Evolutionary conservation across 2,329 filamentous ascomycete genomes (phyloP), one percentile per base, ranked within the genome.

Genomic region (Beauveria australis): DNA sequence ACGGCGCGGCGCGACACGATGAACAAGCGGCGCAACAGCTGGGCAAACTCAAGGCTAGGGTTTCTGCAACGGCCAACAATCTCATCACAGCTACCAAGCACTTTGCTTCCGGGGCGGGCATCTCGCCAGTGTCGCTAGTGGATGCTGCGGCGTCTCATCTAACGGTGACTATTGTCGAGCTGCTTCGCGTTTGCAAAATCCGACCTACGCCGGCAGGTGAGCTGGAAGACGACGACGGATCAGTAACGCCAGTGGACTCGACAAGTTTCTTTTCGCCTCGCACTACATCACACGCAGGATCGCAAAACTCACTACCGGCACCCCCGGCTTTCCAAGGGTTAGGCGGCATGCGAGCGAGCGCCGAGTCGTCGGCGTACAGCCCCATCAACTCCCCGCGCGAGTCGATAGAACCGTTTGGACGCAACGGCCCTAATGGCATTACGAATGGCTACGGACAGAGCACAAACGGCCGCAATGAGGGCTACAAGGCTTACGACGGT

Each of bases 21-120:
- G 82, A 82, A 41, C 78, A 83, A 18, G 64, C 79, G 30, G 72
- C 76, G 43, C 82, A 85, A 64, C 78, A 87, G 64, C 85, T 86
- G 65, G 77, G 80, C 30, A 91, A 88, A 72, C 81, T 95, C 63
- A 95, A 91, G 74, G 82, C 84, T 54, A 88, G 88, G 62, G 89
- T 97, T 3, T 95, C 92, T n/a, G 88, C 89, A 2, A 96, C 93
- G 1, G 92, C 94, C 53, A 97, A 97, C 78, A 94, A 93, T 69
- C 80, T 99, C 61, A 97, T 97, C 68, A 97, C 93, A 2, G 91
- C 93, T 1, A 89, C 91, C 40, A 96, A 95, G 77, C 96, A 96
- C 70, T 96, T 94, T 72, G 88, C 89, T 40, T 82, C 85, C 12
- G 87, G 91, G 0, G 86, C 85, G 22, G 94, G 94, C 33, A 83